Conservation (phyloP, 306 rosid species). For the Elaeagnus macrophylla region DNA sequence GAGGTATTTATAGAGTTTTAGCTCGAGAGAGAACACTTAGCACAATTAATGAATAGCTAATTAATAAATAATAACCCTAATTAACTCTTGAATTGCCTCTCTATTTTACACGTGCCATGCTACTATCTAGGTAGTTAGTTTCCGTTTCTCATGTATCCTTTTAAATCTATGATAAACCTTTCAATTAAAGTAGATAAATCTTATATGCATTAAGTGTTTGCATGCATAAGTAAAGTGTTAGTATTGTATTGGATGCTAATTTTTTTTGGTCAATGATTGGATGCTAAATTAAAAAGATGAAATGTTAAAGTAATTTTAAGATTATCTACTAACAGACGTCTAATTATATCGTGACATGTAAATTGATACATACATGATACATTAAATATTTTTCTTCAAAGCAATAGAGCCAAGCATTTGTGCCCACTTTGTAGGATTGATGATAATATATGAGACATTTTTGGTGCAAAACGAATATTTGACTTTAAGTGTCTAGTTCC, state of each 20-base stretch:
- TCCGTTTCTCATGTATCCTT: neutral
- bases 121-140: slow-evolving; percentile 3
- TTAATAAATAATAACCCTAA: neutral
- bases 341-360: no score
- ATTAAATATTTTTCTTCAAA: neutral
- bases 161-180: neutral
- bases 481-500: slow-evolving; percentile 15
- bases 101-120: slow-evolving; percentile 47
- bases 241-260: no score
- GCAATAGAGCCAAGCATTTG: slow-evolving; percentile 14
- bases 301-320: no score
- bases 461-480: slow-evolving; percentile 31
- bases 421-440: slow-evolving; percentile 22
- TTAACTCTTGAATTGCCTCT: neutral
- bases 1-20: slow-evolving; percentile 40
- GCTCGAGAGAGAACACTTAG: neutral
- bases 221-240: no score
- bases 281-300: no score
- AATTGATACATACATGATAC: neutral
- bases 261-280: no score
- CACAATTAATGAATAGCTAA: neutral
- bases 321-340: no score
- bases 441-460: slow-evolving; percentile 28
- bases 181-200: no score
- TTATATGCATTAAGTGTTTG: no score